Evolutionary conservation across 1,284 basidiomycete genomes (phyloP).

Genomic region (Rhodotorula mucilaginosa): DNA sequence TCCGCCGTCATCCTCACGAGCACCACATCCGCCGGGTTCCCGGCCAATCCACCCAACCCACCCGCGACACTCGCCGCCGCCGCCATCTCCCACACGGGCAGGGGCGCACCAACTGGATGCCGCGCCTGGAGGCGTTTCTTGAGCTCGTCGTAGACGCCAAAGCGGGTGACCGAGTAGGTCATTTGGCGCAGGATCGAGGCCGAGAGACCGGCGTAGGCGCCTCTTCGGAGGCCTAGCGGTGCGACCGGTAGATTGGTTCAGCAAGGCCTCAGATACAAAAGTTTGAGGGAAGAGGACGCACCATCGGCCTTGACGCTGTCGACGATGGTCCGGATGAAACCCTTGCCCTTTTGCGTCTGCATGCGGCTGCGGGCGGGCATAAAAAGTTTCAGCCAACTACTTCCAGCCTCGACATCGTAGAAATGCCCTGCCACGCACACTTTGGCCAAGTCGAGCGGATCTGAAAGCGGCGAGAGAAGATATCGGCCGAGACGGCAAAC

Average conservation of each 20-base stretch:
- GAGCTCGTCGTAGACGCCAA: slow-evolving; percentile 89
- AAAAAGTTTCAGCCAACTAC: not conserved
- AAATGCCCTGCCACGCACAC: slow-evolving; percentile 29
- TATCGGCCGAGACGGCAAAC: not conserved
- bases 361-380: slow-evolving; percentile 33
- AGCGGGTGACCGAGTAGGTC: slow-evolving; percentile 87
- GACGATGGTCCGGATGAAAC: slow-evolving; percentile 35
- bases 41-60: slow-evolving; percentile 56
- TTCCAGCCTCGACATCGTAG: not conserved
- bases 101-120: slow-evolving; percentile 26
- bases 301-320: slow-evolving; percentile 39
- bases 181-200: slow-evolving; percentile 89
- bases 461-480: slow-evolving; percentile 7
- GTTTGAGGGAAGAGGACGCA: not conserved
- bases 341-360: slow-evolving; percentile 41
- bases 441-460: slow-evolving; percentile 44
- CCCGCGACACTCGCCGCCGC: slow-evolving; percentile 55
- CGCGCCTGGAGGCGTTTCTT: slow-evolving; percentile 63
- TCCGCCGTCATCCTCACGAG: slow-evolving; percentile 83
- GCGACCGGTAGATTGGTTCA: not conserved
- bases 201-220: slow-evolving; percentile 61
- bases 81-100: slow-evolving; percentile 74
- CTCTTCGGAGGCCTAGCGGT: slow-evolving; percentile 36
- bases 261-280: not conserved
- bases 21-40: slow-evolving; percentile 65